A percentile compares a stretch with the other conserved stretches of the same genome.
Conservation (phyloP, 2,329 filamentous ascomycete genomes). For the Diaporthe australafricana region DNA sequence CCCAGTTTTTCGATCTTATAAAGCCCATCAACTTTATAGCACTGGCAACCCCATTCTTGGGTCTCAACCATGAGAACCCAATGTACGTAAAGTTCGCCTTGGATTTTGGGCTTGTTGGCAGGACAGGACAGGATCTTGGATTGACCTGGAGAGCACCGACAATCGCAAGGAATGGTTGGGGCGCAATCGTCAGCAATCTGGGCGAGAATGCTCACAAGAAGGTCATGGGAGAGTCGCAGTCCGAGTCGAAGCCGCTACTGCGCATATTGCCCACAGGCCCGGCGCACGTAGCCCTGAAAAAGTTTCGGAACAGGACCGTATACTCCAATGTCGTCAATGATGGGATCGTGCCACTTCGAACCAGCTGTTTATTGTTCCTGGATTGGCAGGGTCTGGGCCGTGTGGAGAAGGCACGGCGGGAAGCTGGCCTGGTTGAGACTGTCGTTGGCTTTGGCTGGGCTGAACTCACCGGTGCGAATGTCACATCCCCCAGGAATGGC, state of each 20-base stretch:
- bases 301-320: constrained; percentile 90
- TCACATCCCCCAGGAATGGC: constrained; percentile 58
- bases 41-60: constrained; percentile 87
- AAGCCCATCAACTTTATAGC: constrained; percentile 91
- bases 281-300: constrained; percentile 85
- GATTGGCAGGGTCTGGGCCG: constrained; percentile 95
- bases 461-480: constrained; percentile 83
- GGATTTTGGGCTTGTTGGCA: constrained; percentile 95
- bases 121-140: constrained; percentile 94
- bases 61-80: constrained; percentile 96
- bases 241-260: constrained; percentile 88
- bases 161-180: constrained; percentile 87
- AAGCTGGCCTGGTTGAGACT: constrained; percentile 92
- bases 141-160: constrained; percentile 94
- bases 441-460: constrained; percentile 95
- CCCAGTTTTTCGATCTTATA: constrained; percentile 88
- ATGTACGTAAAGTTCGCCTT: constrained; percentile 97
- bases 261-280: constrained; percentile 92
- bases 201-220: constrained; percentile 74
- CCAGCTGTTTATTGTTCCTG: constrained; percentile 94
- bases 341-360: constrained; percentile 93
- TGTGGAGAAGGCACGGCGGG: constrained; percentile 92
- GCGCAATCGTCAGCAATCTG: constrained; percentile 84
- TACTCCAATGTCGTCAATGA: constrained; percentile 99
- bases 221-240: constrained; percentile 71